These are phyloP conservation scores for Rhodamnia rubescens DNA, from an alignment of 345 rosid species.

Conservation along the genomic window DNA sequence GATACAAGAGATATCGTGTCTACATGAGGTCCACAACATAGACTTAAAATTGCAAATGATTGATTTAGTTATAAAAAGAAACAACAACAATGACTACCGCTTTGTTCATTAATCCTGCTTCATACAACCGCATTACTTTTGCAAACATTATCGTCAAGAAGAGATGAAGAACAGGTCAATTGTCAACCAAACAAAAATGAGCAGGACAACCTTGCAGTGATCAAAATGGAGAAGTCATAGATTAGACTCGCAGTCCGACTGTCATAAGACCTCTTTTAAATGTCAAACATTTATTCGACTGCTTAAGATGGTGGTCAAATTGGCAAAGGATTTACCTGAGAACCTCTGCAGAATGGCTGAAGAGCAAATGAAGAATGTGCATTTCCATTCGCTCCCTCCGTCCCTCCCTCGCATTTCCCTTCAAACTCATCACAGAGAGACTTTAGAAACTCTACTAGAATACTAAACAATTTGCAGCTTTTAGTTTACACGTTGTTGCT, in stretches of 20 bases:
- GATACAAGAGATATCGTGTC: not conserved
- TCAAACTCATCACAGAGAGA: not conserved
- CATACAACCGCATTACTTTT: not conserved
- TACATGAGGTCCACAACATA: not conserved
- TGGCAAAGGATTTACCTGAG: not conserved
- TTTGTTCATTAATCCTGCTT: not conserved
- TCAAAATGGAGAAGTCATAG: not conserved
- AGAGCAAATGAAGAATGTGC: not conserved
- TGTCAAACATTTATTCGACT: too few relatives aligned
- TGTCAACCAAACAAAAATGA: not conserved
- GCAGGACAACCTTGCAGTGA: not conserved
- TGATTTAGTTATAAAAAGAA: not conserved
- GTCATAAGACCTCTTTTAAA: not conserved
- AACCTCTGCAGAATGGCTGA: not conserved
- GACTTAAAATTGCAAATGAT: not conserved
- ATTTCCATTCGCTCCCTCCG: not conserved
- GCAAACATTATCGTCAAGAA: not conserved
- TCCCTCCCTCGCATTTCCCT: not conserved
- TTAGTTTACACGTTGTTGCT: not conserved
- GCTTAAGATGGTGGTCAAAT: not conserved
- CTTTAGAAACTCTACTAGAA: not conserved
- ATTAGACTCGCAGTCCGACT: not conserved
- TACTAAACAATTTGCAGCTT: not conserved
- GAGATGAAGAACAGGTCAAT: not conserved
- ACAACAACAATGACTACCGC: not conserved